Base-by-base conservation (phyloP, 2,329 filamentous ascomycete genomes). In the Dryadomyces sulphureus region DNA sequence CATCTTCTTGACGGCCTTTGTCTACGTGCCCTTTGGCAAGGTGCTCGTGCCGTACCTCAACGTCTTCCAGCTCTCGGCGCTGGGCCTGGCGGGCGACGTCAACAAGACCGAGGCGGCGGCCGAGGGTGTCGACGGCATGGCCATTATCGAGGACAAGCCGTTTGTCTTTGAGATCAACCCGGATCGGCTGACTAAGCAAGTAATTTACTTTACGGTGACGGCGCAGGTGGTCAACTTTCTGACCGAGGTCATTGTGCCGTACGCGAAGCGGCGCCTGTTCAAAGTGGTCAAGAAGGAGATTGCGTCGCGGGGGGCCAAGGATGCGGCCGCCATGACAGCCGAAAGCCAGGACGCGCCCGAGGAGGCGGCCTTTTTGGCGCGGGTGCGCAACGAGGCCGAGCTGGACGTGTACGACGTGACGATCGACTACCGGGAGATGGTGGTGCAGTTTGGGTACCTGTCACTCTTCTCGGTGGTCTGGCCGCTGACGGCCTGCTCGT, bases 191-290 rank as follows among this genome's bases (percentile, higher is more conserved):
- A 84, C 81, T 55, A 84, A 88, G 54, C 90, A 96, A 60, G 86
- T 95, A 60, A 92, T 95, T 52, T 96, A 94, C 65, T 92, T 94
- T 52, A 94, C 90, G 0, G 85, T 96, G 27, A 95, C 90, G 0
- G 90, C 88, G 0, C 90, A 95, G 59, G 75, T 95, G 34, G 81
- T 98, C 55, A 92, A 84, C 58, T 81, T 95, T 45, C 79, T 74
- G 12, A 79, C 90, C 50, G 92, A 98, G 61, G 76, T 88, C 5
- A 67, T 95, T 32, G 76, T 95, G 1, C 92, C 92, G 0, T 88
- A 86, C 54, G 64, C 86, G 44, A 95, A 94, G 63, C 81, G 85
- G 50, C 78, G 79, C 55, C 77, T 81, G 1, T 81, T 84, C 59
- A 73, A 77, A 55, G 90, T 89, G 56, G 87, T 86, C 58, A 85